These are phyloP conservation scores for Coleophoma eucalyptorum DNA, from an alignment of 2,329 filamentous ascomycete genomes.

Conservation along the genomic window DNA sequence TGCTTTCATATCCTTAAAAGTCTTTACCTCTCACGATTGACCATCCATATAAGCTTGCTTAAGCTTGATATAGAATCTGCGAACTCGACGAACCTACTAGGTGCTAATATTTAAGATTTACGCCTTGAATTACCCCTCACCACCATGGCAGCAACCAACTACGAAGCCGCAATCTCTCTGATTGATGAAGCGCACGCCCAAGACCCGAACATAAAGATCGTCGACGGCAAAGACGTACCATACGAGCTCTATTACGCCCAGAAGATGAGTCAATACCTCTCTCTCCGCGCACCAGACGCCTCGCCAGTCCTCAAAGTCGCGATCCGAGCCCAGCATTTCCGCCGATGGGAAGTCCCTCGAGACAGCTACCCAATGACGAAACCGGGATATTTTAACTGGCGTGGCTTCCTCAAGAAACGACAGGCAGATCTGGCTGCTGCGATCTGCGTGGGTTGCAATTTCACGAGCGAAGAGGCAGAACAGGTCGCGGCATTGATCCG, in stretches of 20 bases:
- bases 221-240: constrained; percentile 45
- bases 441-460: constrained; percentile 42
- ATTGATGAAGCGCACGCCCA: constrained; percentile 72
- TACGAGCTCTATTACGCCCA: constrained; percentile 82
- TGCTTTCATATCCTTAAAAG: no score
- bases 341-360: constrained; percentile 78
- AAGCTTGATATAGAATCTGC: neutral
- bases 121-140: neutral
- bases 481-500: constrained; percentile 69
- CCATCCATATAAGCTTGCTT: neutral
- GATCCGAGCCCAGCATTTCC: constrained; percentile 80
- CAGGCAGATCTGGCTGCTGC: constrained; percentile 58
- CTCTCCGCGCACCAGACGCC: constrained; percentile 53
- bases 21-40: no score
- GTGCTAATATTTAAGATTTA: no score
- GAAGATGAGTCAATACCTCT: constrained; percentile 74
- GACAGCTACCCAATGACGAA: constrained; percentile 70
- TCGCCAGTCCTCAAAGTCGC: constrained; percentile 68
- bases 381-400: constrained; percentile 76
- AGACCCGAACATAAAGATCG: constrained; percentile 57
- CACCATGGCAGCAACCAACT: constrained; percentile 23
- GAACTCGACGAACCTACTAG: neutral
- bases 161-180: constrained; percentile 51
- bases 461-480: constrained; percentile 46
- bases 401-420: constrained; percentile 67